Evolutionary conservation across 495 filamentous ascomycete species (phyloP).

Genomic region (Annulohypoxylon moriforme): DNA sequence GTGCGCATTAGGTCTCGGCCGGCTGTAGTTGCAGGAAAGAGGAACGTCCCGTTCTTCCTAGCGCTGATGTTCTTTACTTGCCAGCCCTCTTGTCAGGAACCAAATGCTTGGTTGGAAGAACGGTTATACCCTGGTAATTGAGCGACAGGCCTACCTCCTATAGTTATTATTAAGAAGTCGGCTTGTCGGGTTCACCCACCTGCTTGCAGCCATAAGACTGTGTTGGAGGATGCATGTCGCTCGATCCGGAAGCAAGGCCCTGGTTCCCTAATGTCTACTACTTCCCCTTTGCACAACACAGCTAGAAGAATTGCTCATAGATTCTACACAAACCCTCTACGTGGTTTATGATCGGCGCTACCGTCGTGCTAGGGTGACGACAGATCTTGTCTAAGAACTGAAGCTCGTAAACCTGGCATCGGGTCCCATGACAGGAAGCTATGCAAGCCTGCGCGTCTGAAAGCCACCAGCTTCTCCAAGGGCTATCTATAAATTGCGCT

Average conservation of each 20-base stretch:
- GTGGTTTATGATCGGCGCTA: constrained; percentile 39
- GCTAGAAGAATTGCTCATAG: constrained; percentile 23
- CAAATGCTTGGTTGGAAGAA: constrained; percentile 37
- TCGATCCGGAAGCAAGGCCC: constrained; percentile 42
- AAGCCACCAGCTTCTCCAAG: constrained; percentile 20
- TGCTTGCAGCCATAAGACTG: constrained; percentile 40
- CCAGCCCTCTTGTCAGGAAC: constrained; percentile 37
- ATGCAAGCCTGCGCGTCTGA: constrained; percentile 29
- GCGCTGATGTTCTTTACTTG: constrained; percentile 28
- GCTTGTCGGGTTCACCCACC: constrained; percentile 40
- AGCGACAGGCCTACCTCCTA: constrained; percentile 25
- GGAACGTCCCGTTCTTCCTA: constrained; percentile 36
- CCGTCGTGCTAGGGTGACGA: constrained; percentile 37
- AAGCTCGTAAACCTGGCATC: constrained; percentile 37
- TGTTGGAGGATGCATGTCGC: constrained; percentile 46
- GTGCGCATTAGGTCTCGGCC: constrained; percentile 28
- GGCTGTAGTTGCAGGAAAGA: constrained; percentile 39
- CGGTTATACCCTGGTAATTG: constrained; percentile 30
- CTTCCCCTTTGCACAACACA: constrained; percentile 32
- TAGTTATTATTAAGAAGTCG: constrained; percentile 37
- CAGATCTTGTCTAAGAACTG: constrained; percentile 45
- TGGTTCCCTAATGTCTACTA: constrained; percentile 31
- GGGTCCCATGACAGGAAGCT: constrained; percentile 37
- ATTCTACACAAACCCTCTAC: constrained; percentile 34
- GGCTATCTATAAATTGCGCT: constrained; percentile 35